These are phyloP conservation scores for Eutypa lata DNA, from an alignment of 2,329 filamentous ascomycete species.

Conservation along the genomic window DNA sequence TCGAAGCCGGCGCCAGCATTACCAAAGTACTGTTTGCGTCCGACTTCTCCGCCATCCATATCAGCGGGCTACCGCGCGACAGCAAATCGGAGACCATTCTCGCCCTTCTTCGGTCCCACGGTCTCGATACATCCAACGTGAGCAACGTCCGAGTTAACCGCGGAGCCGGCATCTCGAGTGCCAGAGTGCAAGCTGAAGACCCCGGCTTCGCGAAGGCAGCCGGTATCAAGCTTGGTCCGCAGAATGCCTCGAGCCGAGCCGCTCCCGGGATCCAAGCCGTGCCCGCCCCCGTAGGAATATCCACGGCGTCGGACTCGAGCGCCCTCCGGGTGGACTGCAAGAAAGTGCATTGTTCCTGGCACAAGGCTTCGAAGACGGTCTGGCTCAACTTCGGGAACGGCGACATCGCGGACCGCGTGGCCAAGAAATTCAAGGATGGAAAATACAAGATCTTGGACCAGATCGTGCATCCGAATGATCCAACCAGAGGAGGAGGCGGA, in stretches of 20 bases:
- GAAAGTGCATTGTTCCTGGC: conserved; percentile 35
- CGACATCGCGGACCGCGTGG: conserved; percentile 16
- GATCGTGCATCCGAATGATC: conserved; percentile 8
- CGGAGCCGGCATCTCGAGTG: conserved; percentile 5
- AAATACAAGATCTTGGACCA: conserved; percentile 19
- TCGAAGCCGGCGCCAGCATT: conserved; percentile 29
- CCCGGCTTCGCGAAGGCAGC: conserved; percentile 22
- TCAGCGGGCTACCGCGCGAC: conserved; percentile 23
- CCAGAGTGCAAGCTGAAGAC: conserved; percentile 23
- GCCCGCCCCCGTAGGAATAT: conserved; percentile 5
- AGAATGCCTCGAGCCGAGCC: not conserved
- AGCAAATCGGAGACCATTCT: conserved; percentile 17
- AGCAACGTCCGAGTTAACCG: conserved; percentile 11
- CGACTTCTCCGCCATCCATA: conserved; percentile 34
- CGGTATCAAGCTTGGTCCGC: conserved; percentile 7
- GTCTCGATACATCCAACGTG: conserved; percentile 5
- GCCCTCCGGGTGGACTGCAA: conserved; percentile 31
- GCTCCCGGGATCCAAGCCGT: conserved; percentile 1
- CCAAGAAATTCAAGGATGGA: conserved; percentile 16
- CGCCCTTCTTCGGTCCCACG: conserved; percentile 14
- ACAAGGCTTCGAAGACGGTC: conserved; percentile 24
- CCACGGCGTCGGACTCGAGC: conserved; percentile 21
- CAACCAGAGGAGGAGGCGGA: not conserved
- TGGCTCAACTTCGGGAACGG: conserved; percentile 27
- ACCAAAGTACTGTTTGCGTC: conserved; percentile 27